A percentile compares a stretch with the other conserved stretches of the same genome.
Conservation (phyloP, 169 alveolate species). For the Plasmodium berghei region DNA sequence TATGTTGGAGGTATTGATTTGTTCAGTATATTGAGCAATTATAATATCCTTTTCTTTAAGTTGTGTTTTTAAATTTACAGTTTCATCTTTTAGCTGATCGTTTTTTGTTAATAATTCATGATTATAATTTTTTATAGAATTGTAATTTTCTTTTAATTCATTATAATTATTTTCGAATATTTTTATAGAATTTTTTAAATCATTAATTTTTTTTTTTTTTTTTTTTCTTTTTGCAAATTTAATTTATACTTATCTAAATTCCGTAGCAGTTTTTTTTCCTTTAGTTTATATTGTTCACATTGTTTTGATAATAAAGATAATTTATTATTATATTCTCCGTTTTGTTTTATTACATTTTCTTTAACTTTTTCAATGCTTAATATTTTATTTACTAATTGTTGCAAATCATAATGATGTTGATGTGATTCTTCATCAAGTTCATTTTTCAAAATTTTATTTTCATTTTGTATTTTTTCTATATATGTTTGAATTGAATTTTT, state of each 20-base stretch:
- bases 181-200: constrained; percentile 32
- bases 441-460: constrained; percentile 47
- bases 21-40: background rate
- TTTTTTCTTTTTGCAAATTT: constrained; percentile 55
- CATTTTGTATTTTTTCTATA: constrained; percentile 66
- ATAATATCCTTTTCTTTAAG: background rate
- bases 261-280: constrained; percentile 3
- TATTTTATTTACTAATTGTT: constrained; percentile 54
- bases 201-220: constrained; percentile 43
- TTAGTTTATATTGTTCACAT: constrained; percentile 34
- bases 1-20: background rate
- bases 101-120: constrained; percentile 15
- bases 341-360: background rate
- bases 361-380: constrained; percentile 26
- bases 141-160: constrained; percentile 10
- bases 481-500: constrained; percentile 45
- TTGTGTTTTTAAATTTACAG: constrained; percentile 11
- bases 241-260: constrained; percentile 1
- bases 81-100: constrained; percentile 6
- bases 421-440: constrained; percentile 76
- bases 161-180: constrained; percentile 28
- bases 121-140: background rate
- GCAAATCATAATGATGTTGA: constrained; percentile 73
- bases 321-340: constrained; percentile 46
- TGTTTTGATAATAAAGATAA: background rate